These are phyloP conservation scores for Rhodomyrtus tomentosa DNA, from an alignment of 345 rosid genomes.

Conservation along the genomic window DNA sequence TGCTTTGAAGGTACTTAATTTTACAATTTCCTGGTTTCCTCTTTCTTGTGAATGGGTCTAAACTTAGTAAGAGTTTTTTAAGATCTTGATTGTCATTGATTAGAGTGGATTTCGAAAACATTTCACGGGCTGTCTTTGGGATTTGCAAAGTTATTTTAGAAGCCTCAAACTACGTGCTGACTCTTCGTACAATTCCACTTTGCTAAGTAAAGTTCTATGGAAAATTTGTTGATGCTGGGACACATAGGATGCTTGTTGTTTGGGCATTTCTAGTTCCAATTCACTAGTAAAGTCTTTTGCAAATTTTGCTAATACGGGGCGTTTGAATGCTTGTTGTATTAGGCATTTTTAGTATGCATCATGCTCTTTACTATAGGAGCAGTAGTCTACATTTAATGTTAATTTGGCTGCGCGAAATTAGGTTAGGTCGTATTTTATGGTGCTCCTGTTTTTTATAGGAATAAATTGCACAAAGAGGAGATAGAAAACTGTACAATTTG, in stretches of 20 bases:
- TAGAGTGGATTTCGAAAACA: background rate
- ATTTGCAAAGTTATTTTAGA: background rate
- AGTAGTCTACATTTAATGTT: background rate
- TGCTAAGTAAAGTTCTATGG: background rate
- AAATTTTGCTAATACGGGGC: background rate
- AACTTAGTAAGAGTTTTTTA: background rate
- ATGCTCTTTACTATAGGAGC: background rate
- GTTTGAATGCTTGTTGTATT: background rate
- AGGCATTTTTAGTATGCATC: background rate
- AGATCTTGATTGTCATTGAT: background rate
- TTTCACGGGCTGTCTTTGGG: background rate
- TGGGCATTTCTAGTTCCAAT: background rate
- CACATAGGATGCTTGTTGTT: background rate
- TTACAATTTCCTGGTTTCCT: background rate
- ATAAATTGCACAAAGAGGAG: background rate
- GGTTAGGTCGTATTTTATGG: background rate
- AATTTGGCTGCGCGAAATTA: background rate
- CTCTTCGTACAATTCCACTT: background rate
- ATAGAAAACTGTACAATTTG: background rate
- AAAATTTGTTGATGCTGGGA: background rate
- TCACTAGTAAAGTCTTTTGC: background rate
- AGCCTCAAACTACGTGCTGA: background rate
- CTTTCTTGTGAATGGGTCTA: background rate
- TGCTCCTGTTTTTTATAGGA: background rate
- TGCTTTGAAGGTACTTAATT: conserved; percentile 45